Evolutionary conservation across 192 early-diverging fungal genomes (phyloP), one percentile per base, ranked within the genome.

Genomic region (Coemansia furcata): DNA sequence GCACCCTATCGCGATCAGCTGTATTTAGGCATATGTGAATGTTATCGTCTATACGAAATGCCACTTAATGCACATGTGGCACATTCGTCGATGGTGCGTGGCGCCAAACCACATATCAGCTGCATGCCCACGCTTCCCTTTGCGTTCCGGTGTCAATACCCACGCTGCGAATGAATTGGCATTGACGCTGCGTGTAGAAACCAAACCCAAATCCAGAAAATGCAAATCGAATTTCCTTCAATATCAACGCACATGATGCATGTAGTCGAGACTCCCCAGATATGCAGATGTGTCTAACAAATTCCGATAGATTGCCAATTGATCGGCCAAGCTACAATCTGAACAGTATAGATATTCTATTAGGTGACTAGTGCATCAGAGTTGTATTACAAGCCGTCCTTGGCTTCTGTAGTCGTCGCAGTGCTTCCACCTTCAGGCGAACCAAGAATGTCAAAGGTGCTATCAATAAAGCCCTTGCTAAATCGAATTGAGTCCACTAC

Each of bases 401-500:
- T n/a, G 30, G 54, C 30, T 35, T 12, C 30, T 35, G 15, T 3
- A 3, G 29, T 33, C 30, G 54, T 7, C 14, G 23, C 14, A 33
- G 30, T 35, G 54, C 15, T n/a, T 30, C 32, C 30, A 7, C 30
- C 15, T 17, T 57, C 54, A 7, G 30, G 30, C 30, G 55, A 55
- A 33, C 55, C 62, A 19, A 76, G 38, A 33, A 66, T 46, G 19
- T 69, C 65, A 35, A 81, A 73, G 6, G 74, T 63, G 1, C 67
- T 63, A 46, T 76, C 74, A 32, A 82, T 70, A 59, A 82, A 82
- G 6, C 79, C 79, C 35, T 75, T 75, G 73, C 79, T 82, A 59
- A 82, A 82, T 10, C 79, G 79, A 14, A 73, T 76, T 17, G 73
- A 63, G 43, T 76, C 71, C 11, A 82, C 71, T 3, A 68, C 46